Evolutionary conservation across 129 eudicot species (phyloP).

Genomic region (Helianthus annuus): DNA sequence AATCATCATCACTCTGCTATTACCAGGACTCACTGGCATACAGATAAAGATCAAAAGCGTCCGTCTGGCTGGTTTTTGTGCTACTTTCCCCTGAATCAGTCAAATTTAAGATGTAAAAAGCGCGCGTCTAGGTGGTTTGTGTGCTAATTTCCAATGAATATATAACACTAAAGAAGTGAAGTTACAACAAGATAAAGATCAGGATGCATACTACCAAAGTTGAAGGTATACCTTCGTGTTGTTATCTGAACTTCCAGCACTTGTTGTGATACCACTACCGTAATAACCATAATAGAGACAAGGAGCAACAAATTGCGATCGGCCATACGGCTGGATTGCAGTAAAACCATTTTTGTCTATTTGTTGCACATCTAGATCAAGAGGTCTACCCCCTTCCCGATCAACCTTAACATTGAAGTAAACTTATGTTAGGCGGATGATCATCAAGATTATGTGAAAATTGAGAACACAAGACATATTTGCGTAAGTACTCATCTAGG

Average conservation of each 20-base stretch:
- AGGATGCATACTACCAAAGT: background rate
- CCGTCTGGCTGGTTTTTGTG: constrained; percentile 17
- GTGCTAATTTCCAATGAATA: no score
- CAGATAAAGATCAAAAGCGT: background rate
- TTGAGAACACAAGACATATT: background rate
- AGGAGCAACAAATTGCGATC: constrained; percentile 38
- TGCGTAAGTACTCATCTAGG: background rate
- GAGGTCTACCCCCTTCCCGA: background rate
- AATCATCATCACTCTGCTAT: background rate
- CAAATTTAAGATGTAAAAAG: constrained; percentile 37
- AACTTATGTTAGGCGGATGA: background rate
- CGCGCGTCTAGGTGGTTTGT: background rate
- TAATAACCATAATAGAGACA: constrained; percentile 38
- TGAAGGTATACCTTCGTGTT: background rate
- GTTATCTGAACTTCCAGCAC: constrained; percentile 39
- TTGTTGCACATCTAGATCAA: background rate
- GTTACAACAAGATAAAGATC: background rate
- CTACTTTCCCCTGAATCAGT: constrained; percentile 32
- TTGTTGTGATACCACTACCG: constrained; percentile 37
- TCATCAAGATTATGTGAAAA: background rate
- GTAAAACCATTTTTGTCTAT: background rate
- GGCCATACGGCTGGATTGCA: background rate
- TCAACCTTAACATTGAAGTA: background rate
- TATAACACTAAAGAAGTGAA: background rate
- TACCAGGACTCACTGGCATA: constrained; percentile 63